Evolutionary conservation across 495 filamentous ascomycete genomes (phyloP), one percentile per base, ranked within the genome.

Genomic region (Tetracladium marchalianum): DNA sequence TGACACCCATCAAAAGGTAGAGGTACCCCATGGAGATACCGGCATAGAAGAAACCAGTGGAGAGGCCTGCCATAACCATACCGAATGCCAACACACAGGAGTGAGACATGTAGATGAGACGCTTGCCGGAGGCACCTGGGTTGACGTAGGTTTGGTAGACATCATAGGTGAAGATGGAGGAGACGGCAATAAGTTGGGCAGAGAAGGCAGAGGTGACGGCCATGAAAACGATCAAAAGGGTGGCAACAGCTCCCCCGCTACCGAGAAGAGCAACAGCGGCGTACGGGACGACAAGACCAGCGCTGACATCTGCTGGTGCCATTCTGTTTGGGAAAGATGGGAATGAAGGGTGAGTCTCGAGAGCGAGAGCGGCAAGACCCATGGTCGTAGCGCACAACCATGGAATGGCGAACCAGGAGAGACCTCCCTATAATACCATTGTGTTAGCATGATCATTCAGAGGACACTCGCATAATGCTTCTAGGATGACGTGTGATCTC

Each of bases 371-470:
- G 11, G 87, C 79, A n/a, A 96, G 76, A 27, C 90, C 90, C 86
- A 95, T 89, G 12, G 90, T 95, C 9, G 84, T 95, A 3, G 90
- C 89, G 31, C 77, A 82, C 16, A 96, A 74, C 88, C 88, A 97
- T 15, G 90, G 90, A 46, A 97, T 94, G 7, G 90, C 90, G 48
- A 97, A 96, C 90, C 90, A 97, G 55, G 74, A 81, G 1, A 96
- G 73, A 35, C 90, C 90, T 18, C 90, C 90, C 39, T 27, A 27
- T 7, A 7, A 27, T n/a, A 93, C 71, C 34, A 95, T 41, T 17
- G 22, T 27, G 7, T 27, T 27, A 27, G 22, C 7, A 27, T 27
- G 7, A 3, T 27, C 7, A 3, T 27, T 27, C 5, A 17, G 16
- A 37, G 35, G 9, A 17, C 2, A 13, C 16, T 17, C 16, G 35